Conservation (phyloP, 352 stramenopile species). For the Discostella stelligera region DNA sequence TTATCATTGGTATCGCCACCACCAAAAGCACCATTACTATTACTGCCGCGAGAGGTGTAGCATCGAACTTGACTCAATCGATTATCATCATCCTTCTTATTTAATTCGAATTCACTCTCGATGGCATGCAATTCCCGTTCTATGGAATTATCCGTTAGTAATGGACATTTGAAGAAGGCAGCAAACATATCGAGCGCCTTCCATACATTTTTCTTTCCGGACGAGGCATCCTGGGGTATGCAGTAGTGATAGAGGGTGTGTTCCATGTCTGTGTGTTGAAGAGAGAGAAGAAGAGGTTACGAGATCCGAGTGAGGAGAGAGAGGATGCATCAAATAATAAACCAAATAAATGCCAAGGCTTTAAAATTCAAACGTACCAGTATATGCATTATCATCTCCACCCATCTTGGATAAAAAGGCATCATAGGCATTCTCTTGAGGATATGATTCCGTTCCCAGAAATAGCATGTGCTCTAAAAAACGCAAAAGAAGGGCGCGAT, state of each 20-base stretch:
- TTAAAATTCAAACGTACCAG: conserved; percentile 2
- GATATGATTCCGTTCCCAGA: conserved; percentile 93
- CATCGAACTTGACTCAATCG: conserved; percentile 75
- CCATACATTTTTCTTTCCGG: conserved; percentile 68
- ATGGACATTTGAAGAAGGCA: conserved; percentile 93
- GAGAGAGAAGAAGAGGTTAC: neutral
- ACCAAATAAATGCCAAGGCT: neutral
- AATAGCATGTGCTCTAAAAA: conserved; percentile 98
- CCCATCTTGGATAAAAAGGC: conserved; percentile 90
- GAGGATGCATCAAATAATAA: conserved; percentile 9
- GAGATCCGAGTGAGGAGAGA: conserved; percentile 4
- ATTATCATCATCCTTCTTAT: conserved; percentile 91
- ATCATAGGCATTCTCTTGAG: conserved; percentile 84
- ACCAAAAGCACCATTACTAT: neutral
- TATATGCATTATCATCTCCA: conserved; percentile 90
- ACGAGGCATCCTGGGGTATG: conserved; percentile 79
- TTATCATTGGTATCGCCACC: neutral
- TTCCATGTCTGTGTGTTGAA: conserved; percentile 84
- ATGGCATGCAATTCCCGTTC: conserved; percentile 95
- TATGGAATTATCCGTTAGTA: conserved; percentile 86
- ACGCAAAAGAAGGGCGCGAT: too few relatives aligned
- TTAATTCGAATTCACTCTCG: conserved; percentile 95
- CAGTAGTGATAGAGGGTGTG: conserved; percentile 97
- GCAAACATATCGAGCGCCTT: conserved; percentile 93
- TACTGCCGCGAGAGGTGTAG: conserved; percentile 12